Conservation (phyloP, 2,329 filamentous ascomycete species). For the Calonectria pauciramosa region DNA sequence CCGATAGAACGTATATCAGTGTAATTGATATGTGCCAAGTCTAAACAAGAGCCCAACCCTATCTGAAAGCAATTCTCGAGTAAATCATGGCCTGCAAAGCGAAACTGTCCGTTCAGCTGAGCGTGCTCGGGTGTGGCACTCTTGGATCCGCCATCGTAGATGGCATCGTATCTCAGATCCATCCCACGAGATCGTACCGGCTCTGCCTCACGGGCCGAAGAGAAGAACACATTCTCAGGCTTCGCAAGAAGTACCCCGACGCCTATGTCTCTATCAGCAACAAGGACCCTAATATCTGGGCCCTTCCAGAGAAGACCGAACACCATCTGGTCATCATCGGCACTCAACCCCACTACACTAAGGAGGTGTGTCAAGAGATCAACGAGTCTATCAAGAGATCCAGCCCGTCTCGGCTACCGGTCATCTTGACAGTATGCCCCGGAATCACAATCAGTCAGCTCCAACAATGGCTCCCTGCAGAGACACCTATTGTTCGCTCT, state of each 20-base stretch:
- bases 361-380: slow-evolving; percentile 3
- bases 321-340: neutral
- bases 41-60: neutral
- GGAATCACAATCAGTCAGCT: slow-evolving; percentile 3
- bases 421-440: neutral
- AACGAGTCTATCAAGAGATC: neutral
- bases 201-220: neutral
- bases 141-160: neutral
- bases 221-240: neutral
- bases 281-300: neutral
- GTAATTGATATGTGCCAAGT: neutral
- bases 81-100: neutral
- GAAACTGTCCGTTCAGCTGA: neutral
- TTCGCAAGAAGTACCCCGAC: neutral
- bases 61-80: neutral
- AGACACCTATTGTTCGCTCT: neutral
- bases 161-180: neutral
- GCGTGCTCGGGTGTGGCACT: neutral
- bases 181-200: neutral
- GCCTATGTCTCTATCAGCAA: slow-evolving; percentile 4
- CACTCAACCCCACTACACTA: slow-evolving; percentile 8
- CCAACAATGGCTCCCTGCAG: neutral
- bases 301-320: neutral
- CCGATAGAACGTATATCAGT: neutral
- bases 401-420: neutral